Conservation (phyloP, 352 stramenopile genomes). For the Phytophthora hibernalis region DNA sequence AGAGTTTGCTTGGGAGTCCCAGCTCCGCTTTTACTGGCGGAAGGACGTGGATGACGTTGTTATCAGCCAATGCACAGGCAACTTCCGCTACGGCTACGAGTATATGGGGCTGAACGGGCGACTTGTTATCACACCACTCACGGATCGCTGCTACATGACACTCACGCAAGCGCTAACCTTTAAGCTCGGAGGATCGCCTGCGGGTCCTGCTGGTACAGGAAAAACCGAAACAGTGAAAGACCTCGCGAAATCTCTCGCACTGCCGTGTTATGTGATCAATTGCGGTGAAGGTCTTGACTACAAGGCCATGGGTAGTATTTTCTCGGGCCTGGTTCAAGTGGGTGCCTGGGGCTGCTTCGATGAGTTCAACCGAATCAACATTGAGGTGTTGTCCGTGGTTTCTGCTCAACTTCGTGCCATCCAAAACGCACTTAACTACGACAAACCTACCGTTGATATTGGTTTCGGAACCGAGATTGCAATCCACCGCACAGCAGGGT, state of each 20-base stretch:
- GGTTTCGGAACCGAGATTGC: constrained; percentile 91
- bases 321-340: constrained; percentile 90
- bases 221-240: constrained; percentile 96
- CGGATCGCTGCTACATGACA: constrained; percentile 95
- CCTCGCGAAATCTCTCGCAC: constrained; percentile 90
- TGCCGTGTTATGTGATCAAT: constrained; percentile 94
- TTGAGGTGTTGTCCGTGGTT: constrained; percentile 88
- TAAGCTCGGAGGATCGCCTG: constrained; percentile 91
- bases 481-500: constrained; percentile 92
- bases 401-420: constrained; percentile 91
- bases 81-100: constrained; percentile 94
- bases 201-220: constrained; percentile 90
- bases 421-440: constrained; percentile 93
- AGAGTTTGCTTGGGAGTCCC: constrained; percentile 92
- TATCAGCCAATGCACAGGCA: constrained; percentile 92
- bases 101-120: constrained; percentile 94
- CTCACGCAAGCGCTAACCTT: constrained; percentile 94
- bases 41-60: constrained; percentile 92
- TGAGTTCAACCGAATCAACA: constrained; percentile 91
- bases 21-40: constrained; percentile 92
- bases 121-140: constrained; percentile 94
- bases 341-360: constrained; percentile 89
- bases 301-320: constrained; percentile 92
- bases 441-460: constrained; percentile 92
- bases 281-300: constrained; percentile 94